Evolutionary conservation across 495 filamentous ascomycete genomes (phyloP), one percentile per base, ranked within the genome.

Genomic region (Daldinia childiae): DNA sequence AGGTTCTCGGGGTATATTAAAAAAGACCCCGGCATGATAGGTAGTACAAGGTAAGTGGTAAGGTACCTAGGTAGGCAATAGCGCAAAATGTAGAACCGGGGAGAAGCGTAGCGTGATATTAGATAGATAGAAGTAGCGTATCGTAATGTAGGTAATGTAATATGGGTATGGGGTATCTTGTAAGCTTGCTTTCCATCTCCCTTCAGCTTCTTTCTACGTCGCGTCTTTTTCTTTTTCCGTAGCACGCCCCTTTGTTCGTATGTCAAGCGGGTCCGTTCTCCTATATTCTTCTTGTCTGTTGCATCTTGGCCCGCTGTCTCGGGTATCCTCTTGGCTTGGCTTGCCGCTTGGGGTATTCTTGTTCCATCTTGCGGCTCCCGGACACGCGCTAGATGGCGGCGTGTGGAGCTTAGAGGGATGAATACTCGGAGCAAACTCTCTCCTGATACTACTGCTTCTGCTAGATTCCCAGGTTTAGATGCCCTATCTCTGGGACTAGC

Each of bases 291-390:
- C 30, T 58, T 58, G 17, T 51, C 30, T 29, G 6, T 17, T 14
- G n/a, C 19, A 4, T 58, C n/a, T 14, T 14, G 38, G 21, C 41
- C 50, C 9, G 21, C 19, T 24, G 36, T 62, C 65, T 55, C 38
- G 50, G 50, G 36, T 52, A 24, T 6, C n/a, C 54, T 64, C 66
- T 63, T n/a, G 66, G 66, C 66, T 63, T n/a, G 66, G 66, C 66
- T 52, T 65, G 68, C 51, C 51, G 62, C 62, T 70, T 66, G 51
- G 38, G 26, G 12, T 26, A 5, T 21, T 38, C 55, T 58, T 21
- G 19, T 1, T 32, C 55, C 55, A 3, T 38, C 12, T 14, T 26
- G 30, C 3, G 12, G 30, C 19, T 21, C n/a, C 55, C 34, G 6
- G 32, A 39, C 19, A 48, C 43, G 43, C 43, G 43, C 43, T 48